phyloP scores from a whole-genome alignment of 164 flowering plant genomes.

The Amborella trichopoda region DNA sequence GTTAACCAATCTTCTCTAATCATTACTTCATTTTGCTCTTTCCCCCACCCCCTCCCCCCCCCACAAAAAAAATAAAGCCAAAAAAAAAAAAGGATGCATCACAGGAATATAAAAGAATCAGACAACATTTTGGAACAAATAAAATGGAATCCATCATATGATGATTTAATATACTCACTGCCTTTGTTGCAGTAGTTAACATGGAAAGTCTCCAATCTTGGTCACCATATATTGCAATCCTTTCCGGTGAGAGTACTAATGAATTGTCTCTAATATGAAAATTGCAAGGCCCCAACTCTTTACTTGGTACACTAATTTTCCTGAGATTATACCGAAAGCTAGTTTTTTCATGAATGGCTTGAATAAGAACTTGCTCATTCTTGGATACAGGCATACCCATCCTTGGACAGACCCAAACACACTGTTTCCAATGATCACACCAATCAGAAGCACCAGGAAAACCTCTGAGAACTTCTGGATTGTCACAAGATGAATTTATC shows the following conservation, averaged over 20 bases:
- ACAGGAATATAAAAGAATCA: no score
- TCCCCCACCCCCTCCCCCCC: no score
- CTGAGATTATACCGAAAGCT: conserved; percentile 47
- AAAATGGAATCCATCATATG: no score
- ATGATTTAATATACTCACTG: conserved; percentile 50
- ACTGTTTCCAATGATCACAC: conserved; percentile 99
- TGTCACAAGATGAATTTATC: conserved; percentile 23
- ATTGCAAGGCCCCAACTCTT: conserved; percentile 7
- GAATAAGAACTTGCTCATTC: conserved; percentile 46
- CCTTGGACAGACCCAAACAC: conserved; percentile 77
- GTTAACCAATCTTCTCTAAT: no score
- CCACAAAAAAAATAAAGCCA: no score
- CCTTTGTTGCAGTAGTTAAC: conserved; percentile 36
- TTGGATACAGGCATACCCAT: conserved; percentile 36
- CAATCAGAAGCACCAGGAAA: conserved; percentile 43
- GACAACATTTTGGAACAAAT: no score
- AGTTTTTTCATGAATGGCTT: conserved; percentile 56
- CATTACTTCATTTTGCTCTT: no score
- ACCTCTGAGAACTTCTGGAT: conserved; percentile 13
- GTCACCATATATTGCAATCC: conserved; percentile 79
- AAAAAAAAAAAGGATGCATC: no score
- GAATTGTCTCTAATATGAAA: conserved; percentile 12
- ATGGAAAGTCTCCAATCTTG: conserved; percentile 55
- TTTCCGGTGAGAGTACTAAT: conserved; percentile 61
- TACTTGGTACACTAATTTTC: conserved; percentile 9